Base-by-base conservation (phyloP, 1,284 basidiomycete genomes). In the Pseudozyma sp. region DNA sequence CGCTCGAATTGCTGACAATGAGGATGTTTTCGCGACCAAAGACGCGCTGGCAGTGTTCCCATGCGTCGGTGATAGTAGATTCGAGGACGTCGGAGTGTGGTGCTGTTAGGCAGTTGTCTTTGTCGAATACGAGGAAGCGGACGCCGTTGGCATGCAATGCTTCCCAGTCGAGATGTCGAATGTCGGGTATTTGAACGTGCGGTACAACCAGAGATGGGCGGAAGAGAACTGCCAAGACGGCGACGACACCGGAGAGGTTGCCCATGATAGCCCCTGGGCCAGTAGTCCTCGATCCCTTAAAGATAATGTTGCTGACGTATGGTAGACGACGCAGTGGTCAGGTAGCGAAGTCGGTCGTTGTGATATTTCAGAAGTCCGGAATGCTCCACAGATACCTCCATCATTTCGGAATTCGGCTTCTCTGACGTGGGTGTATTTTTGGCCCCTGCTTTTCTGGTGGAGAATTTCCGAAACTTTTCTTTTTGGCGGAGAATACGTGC, bases 1-100 rank as follows among this genome's bases (percentile, higher is more conserved):
- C 96, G 1, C 94, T 94, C 25, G 94, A 94, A 85, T 98, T 98
- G 86, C 93, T 94, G 43, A 98, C 95, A 57, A 98, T 90, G 68
- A 99, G 87, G 11, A 98, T 90, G 70, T 94, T 92, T 0, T 88
- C 89, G 21, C 90, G 87, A 0, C 92, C 93, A 81, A 97, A 97
- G 0, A 90, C 88, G 43, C 87, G 83, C 47, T 90, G 87, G 62
- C 94, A 92, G 77, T 90, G 88, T 39, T 87, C 83, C 95, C 95
- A 98, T 5, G 92, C 89, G n/a, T 89, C 87, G 90, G 93, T 76
- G 13, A 77, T 43, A 11, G 48, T 52, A 4, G 52, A 51, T 11
- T 54, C 63, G 13, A 85, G 78, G 6, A 59, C 45, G 59, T 86
- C 84, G 14, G 70, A 63, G 50, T 80, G 63, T 0, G 86, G 85